Conservation (phyloP, 352 stramenopile species). For the Globisporangium spinosum region DNA sequence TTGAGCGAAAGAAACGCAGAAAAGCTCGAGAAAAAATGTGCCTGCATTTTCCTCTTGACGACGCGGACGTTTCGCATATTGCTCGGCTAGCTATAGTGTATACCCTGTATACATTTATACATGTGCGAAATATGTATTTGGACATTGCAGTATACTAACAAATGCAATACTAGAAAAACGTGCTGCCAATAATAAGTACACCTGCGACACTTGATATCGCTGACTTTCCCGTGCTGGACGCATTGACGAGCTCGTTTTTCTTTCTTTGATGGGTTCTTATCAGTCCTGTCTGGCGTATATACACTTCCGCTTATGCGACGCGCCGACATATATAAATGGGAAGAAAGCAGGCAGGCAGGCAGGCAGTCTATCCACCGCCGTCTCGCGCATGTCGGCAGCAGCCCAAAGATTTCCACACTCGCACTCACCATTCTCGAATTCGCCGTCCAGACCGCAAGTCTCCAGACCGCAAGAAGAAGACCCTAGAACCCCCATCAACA, state of each 20-base stretch:
- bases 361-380: too few species aligned
- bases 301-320: neutral
- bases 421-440: neutral
- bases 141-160: neutral
- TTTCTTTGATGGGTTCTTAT: neutral
- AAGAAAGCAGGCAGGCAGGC: too few species aligned
- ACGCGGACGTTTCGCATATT: neutral
- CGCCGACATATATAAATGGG: neutral
- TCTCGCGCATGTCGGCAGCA: neutral
- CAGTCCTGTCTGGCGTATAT: neutral
- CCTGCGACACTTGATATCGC: neutral
- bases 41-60: neutral
- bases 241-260: neutral
- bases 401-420: neutral
- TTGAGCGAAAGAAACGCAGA: neutral
- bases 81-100: neutral
- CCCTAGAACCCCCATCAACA: neutral
- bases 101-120: neutral
- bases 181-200: neutral
- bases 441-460: neutral
- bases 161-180: neutral
- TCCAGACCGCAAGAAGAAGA: neutral
- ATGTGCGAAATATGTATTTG: too few species aligned
- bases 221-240: neutral
- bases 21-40: neutral